phyloP scores from a whole-genome alignment of 345 rosid genomes.

The Hibiscus mutabilis region DNA sequence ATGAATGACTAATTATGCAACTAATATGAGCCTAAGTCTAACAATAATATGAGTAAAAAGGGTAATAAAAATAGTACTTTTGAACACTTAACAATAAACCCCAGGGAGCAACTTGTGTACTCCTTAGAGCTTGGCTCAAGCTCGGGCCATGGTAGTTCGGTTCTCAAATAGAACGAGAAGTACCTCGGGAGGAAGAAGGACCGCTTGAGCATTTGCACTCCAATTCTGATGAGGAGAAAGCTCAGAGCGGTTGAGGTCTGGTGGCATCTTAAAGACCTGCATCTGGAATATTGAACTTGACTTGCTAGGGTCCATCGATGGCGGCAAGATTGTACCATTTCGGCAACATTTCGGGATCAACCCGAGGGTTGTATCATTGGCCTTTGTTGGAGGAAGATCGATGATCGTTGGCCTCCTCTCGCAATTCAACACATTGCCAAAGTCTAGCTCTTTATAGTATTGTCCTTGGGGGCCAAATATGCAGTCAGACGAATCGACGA shows the following conservation, averaged over 20 bases:
- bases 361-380: constrained; percentile 67
- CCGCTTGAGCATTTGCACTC: constrained; percentile 60
- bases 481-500: constrained; percentile 76
- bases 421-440: constrained; percentile 67
- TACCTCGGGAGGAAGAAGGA: constrained; percentile 74
- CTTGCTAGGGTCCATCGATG: constrained; percentile 70
- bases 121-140: no score
- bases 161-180: constrained; percentile 83
- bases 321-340: constrained; percentile 84
- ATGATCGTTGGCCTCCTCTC: constrained; percentile 74
- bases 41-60: no score
- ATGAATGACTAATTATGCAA: no score
- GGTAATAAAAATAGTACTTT: no score
- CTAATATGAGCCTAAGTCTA: no score
- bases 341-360: constrained; percentile 73
- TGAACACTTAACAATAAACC: no score
- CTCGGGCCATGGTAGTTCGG: constrained; percentile 45
- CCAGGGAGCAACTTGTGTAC: no score
- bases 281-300: constrained; percentile 72
- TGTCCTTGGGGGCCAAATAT: constrained; percentile 67
- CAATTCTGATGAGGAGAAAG: constrained; percentile 79
- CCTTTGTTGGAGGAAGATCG: constrained; percentile 80
- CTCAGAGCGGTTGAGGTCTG: constrained; percentile 60
- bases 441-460: constrained; percentile 47
- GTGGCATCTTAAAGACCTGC: constrained; percentile 92